phyloP scores from a whole-genome alignment of 108 stramenopile species.

The Aureococcus anophagefferens region DNA sequence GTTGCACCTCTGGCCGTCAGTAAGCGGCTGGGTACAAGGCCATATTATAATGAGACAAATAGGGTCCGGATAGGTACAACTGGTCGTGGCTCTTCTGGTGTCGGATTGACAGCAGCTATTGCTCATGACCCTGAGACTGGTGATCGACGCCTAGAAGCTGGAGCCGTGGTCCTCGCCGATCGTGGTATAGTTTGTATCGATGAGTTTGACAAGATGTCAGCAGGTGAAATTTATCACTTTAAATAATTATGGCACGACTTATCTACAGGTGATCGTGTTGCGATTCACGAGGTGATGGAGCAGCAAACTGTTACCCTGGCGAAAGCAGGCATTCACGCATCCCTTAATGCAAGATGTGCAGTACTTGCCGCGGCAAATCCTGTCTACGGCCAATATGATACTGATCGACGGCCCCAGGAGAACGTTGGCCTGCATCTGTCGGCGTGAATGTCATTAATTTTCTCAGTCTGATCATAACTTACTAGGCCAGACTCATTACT shows the following conservation, averaged over 20 bases:
- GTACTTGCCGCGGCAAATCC: slow-evolving; percentile 99
- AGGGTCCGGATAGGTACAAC: slow-evolving; percentile 57
- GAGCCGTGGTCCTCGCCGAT: slow-evolving; percentile 99
- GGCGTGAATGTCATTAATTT: too few species aligned
- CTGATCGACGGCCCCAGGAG: slow-evolving; percentile 79
- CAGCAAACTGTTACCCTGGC: slow-evolving; percentile 99
- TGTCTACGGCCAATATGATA: slow-evolving; percentile 98
- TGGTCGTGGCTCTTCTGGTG: slow-evolving; percentile 91
- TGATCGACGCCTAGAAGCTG: slow-evolving; percentile 92
- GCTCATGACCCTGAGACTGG: slow-evolving; percentile 93
- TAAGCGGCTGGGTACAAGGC: background rate
- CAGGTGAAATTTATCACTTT: too few species aligned
- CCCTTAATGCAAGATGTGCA: slow-evolving; percentile 87
- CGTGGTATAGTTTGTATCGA: slow-evolving; percentile 97
- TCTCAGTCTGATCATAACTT: too few species aligned
- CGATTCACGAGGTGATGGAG: slow-evolving; percentile 99
- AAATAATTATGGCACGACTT: background rate
- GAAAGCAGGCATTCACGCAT: slow-evolving; percentile 92
- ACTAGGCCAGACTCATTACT: slow-evolving; percentile 82
- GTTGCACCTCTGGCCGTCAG: slow-evolving; percentile 83
- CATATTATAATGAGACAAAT: background rate
- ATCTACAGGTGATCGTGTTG: slow-evolving; percentile 76
- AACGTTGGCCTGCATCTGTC: slow-evolving; percentile 75
- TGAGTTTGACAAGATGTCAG: slow-evolving; percentile 66
- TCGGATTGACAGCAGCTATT: slow-evolving; percentile 98